These are phyloP conservation scores for Salvia hispanica DNA, from an alignment of 257 asterid genomes.

Conservation along the genomic window DNA sequence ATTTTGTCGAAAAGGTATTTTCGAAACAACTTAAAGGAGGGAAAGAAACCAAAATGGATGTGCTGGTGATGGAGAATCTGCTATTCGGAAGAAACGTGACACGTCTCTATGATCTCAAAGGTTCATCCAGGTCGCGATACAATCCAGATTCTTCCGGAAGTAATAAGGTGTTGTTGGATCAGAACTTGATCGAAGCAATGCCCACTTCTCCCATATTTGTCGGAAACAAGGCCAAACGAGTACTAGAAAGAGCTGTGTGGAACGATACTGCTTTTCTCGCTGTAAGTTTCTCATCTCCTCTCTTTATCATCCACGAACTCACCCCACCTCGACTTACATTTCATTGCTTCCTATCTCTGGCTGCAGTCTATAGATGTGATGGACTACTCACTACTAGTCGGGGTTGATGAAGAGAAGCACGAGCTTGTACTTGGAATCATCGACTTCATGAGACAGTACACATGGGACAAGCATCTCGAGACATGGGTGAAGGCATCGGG, in stretches of 20 bases:
- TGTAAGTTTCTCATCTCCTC: slow-evolving; percentile 53
- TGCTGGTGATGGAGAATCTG: slow-evolving; percentile 95
- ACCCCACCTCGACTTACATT: not conserved
- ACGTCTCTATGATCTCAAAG: slow-evolving; percentile 91
- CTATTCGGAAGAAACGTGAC: slow-evolving; percentile 80
- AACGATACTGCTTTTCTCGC: slow-evolving; percentile 94
- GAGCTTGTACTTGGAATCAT: slow-evolving; percentile 96
- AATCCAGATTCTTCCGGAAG: slow-evolving; percentile 87
- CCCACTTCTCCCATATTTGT: slow-evolving; percentile 97
- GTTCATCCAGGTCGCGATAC: slow-evolving; percentile 91
- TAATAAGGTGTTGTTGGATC: slow-evolving; percentile 87
- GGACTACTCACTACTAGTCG: slow-evolving; percentile 94
- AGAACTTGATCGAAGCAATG: slow-evolving; percentile 96
- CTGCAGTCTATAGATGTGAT: slow-evolving; percentile 85
- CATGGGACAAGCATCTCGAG: slow-evolving; percentile 98
- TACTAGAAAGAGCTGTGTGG: slow-evolving; percentile 94
- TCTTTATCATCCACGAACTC: slow-evolving; percentile 1
- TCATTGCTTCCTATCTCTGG: not conserved
- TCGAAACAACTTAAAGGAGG: slow-evolving; percentile 86
- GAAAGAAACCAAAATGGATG: slow-evolving; percentile 89
- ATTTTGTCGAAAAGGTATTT: slow-evolving; percentile 57
- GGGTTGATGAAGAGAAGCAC: slow-evolving; percentile 85
- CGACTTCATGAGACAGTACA: slow-evolving; percentile 96
- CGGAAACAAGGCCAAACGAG: slow-evolving; percentile 85
- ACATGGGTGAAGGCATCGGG: slow-evolving; percentile 97